phyloP scores from a whole-genome alignment of 768 basidiomycete genomes.

The Psilocybe sp. region DNA sequence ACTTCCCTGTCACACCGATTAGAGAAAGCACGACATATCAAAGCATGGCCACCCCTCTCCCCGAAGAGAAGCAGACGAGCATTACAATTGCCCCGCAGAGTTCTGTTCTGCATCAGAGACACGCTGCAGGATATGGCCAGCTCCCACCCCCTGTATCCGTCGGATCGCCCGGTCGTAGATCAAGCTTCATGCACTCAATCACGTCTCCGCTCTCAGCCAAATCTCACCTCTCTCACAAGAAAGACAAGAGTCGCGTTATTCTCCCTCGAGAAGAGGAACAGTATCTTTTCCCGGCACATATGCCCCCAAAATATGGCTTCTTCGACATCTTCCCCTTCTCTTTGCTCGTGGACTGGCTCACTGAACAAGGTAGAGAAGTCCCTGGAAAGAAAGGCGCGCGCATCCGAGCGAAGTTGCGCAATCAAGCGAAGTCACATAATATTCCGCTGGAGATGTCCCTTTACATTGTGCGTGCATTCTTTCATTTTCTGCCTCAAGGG shows the following conservation, averaged over 20 bases:
- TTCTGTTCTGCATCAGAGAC: constrained; percentile 11
- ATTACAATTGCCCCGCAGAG: constrained; percentile 11
- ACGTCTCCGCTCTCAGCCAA: background rate
- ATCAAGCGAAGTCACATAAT: constrained; percentile 50
- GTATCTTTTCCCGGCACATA: constrained; percentile 48
- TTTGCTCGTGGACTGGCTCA: constrained; percentile 44
- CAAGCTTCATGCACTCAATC: background rate
- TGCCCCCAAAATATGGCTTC: constrained; percentile 57
- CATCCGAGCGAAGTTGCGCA: constrained; percentile 47
- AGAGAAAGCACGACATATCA: too few relatives aligned
- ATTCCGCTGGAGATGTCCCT: constrained; percentile 68
- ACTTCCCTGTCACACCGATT: too few relatives aligned
- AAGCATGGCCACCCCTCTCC: constrained; percentile 8
- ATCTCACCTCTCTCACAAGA: constrained; percentile 8
- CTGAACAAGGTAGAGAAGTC: constrained; percentile 44
- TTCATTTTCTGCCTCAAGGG: background rate
- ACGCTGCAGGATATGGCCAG: constrained; percentile 2
- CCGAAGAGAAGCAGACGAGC: constrained; percentile 10
- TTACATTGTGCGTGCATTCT: constrained; percentile 47
- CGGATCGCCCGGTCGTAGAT: constrained; percentile 14
- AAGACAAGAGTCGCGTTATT: constrained; percentile 30
- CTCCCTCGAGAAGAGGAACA: constrained; percentile 39
- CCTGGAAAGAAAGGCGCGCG: constrained; percentile 64
- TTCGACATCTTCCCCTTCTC: constrained; percentile 75
- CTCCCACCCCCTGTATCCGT: constrained; percentile 21